Percentiles rank a stretch among this genome's conserved stretches.
Conservation (phyloP, 768 basidiomycete species). For the Calocera cornea region DNA sequence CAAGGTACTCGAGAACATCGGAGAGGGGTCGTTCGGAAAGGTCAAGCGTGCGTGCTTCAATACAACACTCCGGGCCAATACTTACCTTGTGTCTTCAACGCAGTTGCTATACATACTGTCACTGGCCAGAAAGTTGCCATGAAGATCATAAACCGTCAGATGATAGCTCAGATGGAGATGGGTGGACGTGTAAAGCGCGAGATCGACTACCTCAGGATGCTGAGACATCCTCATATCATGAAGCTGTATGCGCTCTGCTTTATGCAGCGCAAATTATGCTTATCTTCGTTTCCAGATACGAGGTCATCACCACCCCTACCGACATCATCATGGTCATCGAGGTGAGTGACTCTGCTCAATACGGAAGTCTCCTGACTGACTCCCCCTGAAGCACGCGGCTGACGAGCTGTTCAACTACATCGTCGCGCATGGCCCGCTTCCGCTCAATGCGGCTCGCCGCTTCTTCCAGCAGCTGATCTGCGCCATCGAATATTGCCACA, state of each 20-base stretch:
- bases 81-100: background rate
- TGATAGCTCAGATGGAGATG: slow-evolving; percentile 81
- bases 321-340: slow-evolving; percentile 99
- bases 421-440: slow-evolving; percentile 83
- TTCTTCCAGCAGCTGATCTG: slow-evolving; percentile 99
- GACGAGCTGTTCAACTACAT: slow-evolving; percentile 98
- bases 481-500: slow-evolving; percentile 93
- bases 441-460: slow-evolving; percentile 69
- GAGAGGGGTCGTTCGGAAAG: slow-evolving; percentile 95
- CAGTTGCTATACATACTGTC: slow-evolving; percentile 87
- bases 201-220: slow-evolving; percentile 90
- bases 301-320: slow-evolving; percentile 73
- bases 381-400: slow-evolving; percentile 48
- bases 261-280: slow-evolving; percentile 6
- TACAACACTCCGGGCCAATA: background rate
- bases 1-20: slow-evolving; percentile 72
- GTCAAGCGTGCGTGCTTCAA: slow-evolving; percentile 72
- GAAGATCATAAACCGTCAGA: slow-evolving; percentile 93
- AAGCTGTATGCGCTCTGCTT: slow-evolving; percentile 55
- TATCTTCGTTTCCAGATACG: slow-evolving; percentile 27
- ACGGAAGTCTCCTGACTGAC: background rate
- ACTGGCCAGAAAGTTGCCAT: slow-evolving; percentile 94
- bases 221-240: slow-evolving; percentile 93
- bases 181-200: slow-evolving; percentile 86
- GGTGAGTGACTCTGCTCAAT: background rate